Base-by-base conservation (phyloP, 2,329 filamentous ascomycete species). In the Aspergillus sp. region DNA sequence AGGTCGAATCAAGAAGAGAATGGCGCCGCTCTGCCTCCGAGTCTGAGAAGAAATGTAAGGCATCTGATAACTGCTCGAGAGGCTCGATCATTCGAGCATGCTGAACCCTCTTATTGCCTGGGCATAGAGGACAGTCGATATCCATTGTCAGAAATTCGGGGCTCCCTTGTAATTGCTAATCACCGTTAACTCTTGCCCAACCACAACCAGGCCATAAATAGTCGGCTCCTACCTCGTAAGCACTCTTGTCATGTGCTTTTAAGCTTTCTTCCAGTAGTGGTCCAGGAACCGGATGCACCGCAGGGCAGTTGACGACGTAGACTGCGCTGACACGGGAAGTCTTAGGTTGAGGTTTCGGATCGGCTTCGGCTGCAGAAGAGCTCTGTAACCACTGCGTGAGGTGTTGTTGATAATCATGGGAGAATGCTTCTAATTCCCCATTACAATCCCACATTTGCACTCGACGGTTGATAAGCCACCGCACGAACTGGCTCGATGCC, bases 221-320 rank as follows among this genome's bases (percentile, higher is more conserved):
- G 3, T 41, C 10, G 15, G 10, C 17, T 6, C 54, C 41, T 68
- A 72, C 72, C 64, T 75, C 71, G 51, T 70, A 72, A 17, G 70
- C 70, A 53, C 67, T 70, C 27, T 65, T 74, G 51, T 75, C 73
- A 48, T 59, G 64, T 55, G 59, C 70, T 21, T 66, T 66, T 21
- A 76, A 59, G 48, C 71, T 72, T 54, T 75, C 69, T 48, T 71
- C 73, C 15, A 76, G 60, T 11, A 68, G 59, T 30, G 63, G 66
- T 38, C 65, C 70, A 10, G 73, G 71, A 15, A 75, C 61, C 5
- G 66, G 70, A 59, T 75, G 73, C 3, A 74, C 65, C 25, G 70
- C 71, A 11, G 73, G 73, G 36, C 73, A 76, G 52, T 75, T 67
- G 15, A 76, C 73, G 10, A 72, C 64, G 62, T 75, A 76, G 10